Percentiles rank a stretch among this genome's conserved stretches.
Evolutionary conservation across 768 basidiomycete species (phyloP).

Genomic region (Butyriboletus loyo): DNA sequence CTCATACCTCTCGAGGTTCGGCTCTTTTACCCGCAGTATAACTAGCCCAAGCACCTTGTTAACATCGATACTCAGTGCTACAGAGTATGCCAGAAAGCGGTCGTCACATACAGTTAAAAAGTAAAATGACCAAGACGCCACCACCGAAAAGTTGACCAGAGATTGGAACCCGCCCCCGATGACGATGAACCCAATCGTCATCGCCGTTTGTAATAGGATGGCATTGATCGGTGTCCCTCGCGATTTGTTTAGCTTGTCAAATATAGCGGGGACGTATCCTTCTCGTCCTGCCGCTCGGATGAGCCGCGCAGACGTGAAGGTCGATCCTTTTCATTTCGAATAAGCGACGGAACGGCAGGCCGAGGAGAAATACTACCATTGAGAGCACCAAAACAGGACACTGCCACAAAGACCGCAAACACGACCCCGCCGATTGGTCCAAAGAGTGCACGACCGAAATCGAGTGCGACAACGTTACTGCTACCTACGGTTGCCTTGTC

Average conservation of each 20-base stretch:
- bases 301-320: slow-evolving; percentile 77
- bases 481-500: slow-evolving; percentile 70
- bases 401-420: slow-evolving; percentile 88
- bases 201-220: slow-evolving; percentile 67
- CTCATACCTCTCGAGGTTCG: slow-evolving; percentile 71
- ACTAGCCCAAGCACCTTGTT: slow-evolving; percentile 80
- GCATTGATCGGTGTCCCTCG: slow-evolving; percentile 89
- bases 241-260: slow-evolving; percentile 70
- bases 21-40: slow-evolving; percentile 87
- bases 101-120: slow-evolving; percentile 66
- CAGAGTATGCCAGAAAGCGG: neutral
- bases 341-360: neutral
- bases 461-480: slow-evolving; percentile 86
- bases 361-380: slow-evolving; percentile 54
- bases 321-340: slow-evolving; percentile 45
- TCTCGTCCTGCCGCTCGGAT: slow-evolving; percentile 89
- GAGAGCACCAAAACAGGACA: slow-evolving; percentile 93
- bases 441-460: slow-evolving; percentile 86
- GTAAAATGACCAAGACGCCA: slow-evolving; percentile 85
- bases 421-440: slow-evolving; percentile 83
- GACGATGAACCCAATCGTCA: slow-evolving; percentile 77
- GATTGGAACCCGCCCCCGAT: slow-evolving; percentile 88
- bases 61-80: slow-evolving; percentile 1
- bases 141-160: slow-evolving; percentile 85
- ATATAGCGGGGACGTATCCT: slow-evolving; percentile 79